Evolutionary conservation across 805 yeast genomes (phyloP).

Genomic region (Candida berthetii): DNA sequence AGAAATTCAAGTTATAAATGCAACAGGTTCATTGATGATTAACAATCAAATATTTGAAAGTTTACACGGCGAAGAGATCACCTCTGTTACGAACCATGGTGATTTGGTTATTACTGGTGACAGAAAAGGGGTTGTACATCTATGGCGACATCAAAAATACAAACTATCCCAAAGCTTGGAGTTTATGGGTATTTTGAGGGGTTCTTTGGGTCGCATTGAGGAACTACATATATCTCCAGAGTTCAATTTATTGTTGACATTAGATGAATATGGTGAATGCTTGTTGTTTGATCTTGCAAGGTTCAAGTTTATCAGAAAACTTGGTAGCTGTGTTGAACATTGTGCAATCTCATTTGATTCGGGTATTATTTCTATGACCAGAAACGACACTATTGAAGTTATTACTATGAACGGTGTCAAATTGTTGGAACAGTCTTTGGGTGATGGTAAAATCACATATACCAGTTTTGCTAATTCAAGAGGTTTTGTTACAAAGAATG

Average conservation of each 20-base stretch:
- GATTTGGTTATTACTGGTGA: constrained; percentile 31
- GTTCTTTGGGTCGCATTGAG: constrained; percentile 45
- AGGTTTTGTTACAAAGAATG: constrained; percentile 15
- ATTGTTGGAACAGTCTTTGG: constrained; percentile 21
- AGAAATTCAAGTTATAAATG: constrained; percentile 16
- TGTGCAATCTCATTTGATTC: constrained; percentile 46
- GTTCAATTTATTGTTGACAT: constrained; percentile 47
- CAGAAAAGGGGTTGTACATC: constrained; percentile 52
- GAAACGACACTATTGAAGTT: constrained; percentile 23
- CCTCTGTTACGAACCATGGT: constrained; percentile 20
- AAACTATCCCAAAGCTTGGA: constrained; percentile 25
- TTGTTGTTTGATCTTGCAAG: constrained; percentile 62
- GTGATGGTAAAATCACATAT: constrained; percentile 14
- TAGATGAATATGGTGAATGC: constrained; percentile 49
- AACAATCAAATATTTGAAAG: constrained; percentile 21
- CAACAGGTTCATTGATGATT: constrained; percentile 15
- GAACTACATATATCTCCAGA: constrained; percentile 44
- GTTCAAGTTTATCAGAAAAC: constrained; percentile 39
- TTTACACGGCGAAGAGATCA: constrained; percentile 24
- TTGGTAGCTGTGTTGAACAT: constrained; percentile 18
- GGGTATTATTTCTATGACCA: constrained; percentile 42
- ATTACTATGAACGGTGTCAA: constrained; percentile 50
- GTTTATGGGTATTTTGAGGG: constrained; percentile 42
- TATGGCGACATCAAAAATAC: constrained; percentile 35
- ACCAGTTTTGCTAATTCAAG: constrained; percentile 23